phyloP scores from a whole-genome alignment of 108 stramenopile genomes.

The Phaeodactylum tricornutum region DNA sequence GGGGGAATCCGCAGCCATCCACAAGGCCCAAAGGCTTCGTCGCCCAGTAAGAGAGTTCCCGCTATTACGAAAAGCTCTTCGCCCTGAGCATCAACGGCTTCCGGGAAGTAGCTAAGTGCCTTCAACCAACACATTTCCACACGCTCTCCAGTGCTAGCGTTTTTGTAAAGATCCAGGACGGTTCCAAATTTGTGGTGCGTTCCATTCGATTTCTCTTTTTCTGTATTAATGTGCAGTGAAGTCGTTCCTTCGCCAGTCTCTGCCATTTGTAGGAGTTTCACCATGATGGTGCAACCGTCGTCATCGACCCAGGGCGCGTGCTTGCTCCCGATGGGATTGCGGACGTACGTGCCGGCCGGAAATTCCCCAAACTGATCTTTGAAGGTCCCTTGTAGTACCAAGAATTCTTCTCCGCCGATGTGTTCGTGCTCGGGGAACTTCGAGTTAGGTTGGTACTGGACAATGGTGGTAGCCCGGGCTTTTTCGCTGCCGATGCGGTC shows the following conservation, averaged over 20 bases:
- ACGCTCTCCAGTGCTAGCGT: slow-evolving; percentile 19
- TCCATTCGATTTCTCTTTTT: slow-evolving; percentile 2
- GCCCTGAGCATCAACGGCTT: slow-evolving; percentile 8
- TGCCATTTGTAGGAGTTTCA: slow-evolving; percentile 32
- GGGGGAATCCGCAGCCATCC: slow-evolving; percentile 28
- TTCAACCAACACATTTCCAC: slow-evolving; percentile 20
- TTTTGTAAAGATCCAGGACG: slow-evolving; percentile 19
- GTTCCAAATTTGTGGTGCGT: slow-evolving; percentile 10
- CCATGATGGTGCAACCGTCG: slow-evolving; percentile 35
- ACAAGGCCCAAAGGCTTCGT: slow-evolving; percentile 17
- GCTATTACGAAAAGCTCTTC: slow-evolving; percentile 25
- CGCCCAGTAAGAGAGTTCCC: slow-evolving; percentile 6
- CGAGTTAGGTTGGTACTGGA: slow-evolving; percentile 27
- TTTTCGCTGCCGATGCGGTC: slow-evolving; percentile 32
- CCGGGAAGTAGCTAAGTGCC: neutral
- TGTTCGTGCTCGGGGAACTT: slow-evolving; percentile 32
- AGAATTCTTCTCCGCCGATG: slow-evolving; percentile 38
- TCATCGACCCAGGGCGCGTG: slow-evolving; percentile 35
- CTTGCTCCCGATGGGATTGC: slow-evolving; percentile 25
- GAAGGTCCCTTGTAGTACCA: slow-evolving; percentile 31
- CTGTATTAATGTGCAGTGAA: slow-evolving; percentile 17
- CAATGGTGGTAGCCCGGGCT: slow-evolving; percentile 38
- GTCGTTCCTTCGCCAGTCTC: slow-evolving; percentile 24
- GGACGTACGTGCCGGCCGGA: slow-evolving; percentile 28
- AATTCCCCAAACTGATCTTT: slow-evolving; percentile 34